These are phyloP conservation scores for Oidiodendron maius DNA, from an alignment of 495 filamentous ascomycete genomes.

Conservation along the genomic window DNA sequence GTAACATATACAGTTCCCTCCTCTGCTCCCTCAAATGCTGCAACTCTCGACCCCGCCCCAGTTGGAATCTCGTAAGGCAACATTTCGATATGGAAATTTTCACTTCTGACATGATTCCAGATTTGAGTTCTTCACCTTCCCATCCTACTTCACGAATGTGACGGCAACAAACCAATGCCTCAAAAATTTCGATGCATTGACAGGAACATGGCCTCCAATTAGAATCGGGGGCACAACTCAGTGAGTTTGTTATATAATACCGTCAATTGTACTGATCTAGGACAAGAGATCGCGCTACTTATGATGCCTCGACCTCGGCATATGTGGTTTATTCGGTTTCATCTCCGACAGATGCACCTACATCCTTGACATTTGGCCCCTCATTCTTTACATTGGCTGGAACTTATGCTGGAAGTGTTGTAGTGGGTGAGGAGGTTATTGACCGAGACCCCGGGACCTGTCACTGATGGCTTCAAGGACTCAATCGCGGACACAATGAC, in stretches of 20 bases:
- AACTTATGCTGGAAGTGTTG: constrained; percentile 45
- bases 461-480: constrained; percentile 22
- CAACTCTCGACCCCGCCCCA: constrained; percentile 37
- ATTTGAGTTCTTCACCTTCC: constrained; percentile 57
- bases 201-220: constrained; percentile 50
- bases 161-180: constrained; percentile 48
- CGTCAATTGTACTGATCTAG: background rate
- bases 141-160: constrained; percentile 50
- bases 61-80: constrained; percentile 46
- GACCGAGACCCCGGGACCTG: background rate
- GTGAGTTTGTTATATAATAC: constrained; percentile 4
- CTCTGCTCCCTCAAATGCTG: constrained; percentile 8
- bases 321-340: constrained; percentile 54
- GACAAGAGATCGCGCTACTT: constrained; percentile 43
- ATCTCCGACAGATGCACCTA: constrained; percentile 44
- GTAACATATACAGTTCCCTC: constrained; percentile 15
- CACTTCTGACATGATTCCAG: constrained; percentile 14
- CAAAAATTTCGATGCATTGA: constrained; percentile 46
- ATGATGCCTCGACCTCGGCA: constrained; percentile 40
- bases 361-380: constrained; percentile 49
- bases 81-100: background rate
- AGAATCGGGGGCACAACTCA: constrained; percentile 57
- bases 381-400: constrained; percentile 48
- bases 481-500: constrained; percentile 52
- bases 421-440: constrained; percentile 24